Evolutionary conservation across 192 early-diverging fungal species (phyloP).

Genomic region (Chytriomyces confervae): DNA sequence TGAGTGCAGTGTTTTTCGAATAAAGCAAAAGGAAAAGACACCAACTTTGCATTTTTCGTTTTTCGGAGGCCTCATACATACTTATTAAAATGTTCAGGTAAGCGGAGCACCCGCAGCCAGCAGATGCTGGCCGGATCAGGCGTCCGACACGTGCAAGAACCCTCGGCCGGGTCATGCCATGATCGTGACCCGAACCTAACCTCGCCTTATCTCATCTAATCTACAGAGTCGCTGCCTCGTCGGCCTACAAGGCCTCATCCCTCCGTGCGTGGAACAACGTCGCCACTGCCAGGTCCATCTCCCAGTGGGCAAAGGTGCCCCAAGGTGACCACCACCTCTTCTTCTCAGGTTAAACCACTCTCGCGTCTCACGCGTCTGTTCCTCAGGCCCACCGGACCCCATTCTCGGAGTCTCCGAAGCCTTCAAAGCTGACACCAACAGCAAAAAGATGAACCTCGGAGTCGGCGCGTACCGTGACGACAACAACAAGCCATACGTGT

Average conservation of each 20-base stretch:
- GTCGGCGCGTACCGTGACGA: slow-evolving; percentile 98
- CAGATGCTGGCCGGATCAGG: not conserved
- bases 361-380: not conserved
- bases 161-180: too few species aligned
- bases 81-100: slow-evolving; percentile 3
- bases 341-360: not conserved
- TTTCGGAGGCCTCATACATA: slow-evolving; percentile 14
- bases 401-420: slow-evolving; percentile 85
- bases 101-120: not conserved
- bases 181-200: too few species aligned
- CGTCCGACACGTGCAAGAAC: too few species aligned
- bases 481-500: slow-evolving; percentile 85
- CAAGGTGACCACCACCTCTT: slow-evolving; percentile 21
- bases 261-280: slow-evolving; percentile 21
- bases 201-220: not conserved
- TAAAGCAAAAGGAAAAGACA: too few species aligned
- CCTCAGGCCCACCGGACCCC: slow-evolving; percentile 59
- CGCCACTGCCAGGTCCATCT: slow-evolving; percentile 15
- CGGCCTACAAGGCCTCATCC: slow-evolving; percentile 24
- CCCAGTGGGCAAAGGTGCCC: slow-evolving; percentile 43
- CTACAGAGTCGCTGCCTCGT: slow-evolving; percentile 5
- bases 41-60: not conserved
- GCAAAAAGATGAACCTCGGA: slow-evolving; percentile 97
- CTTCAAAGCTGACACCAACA: slow-evolving; percentile 88
- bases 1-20: too few species aligned